Evolutionary conservation across 345 rosid species (phyloP).

Genomic region (Cardamine chenopodiifolia): DNA sequence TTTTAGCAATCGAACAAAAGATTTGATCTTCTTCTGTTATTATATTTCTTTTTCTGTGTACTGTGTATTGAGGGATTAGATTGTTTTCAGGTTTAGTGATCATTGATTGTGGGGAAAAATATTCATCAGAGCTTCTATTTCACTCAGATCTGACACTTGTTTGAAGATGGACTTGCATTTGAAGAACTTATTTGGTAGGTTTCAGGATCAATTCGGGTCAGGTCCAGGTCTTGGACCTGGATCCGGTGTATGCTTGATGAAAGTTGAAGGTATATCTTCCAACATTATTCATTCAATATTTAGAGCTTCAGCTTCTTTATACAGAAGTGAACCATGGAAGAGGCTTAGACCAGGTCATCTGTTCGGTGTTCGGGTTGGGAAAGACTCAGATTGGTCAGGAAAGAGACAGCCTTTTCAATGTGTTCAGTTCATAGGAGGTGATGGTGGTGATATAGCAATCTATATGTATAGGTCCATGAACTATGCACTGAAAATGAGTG

Average conservation of each 20-base stretch:
- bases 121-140: background rate
- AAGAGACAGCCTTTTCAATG: slow-evolving; percentile 67
- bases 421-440: slow-evolving; percentile 69
- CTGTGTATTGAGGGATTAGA: background rate
- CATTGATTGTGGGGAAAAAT: background rate
- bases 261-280: slow-evolving; percentile 58
- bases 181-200: slow-evolving; percentile 64
- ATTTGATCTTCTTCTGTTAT: background rate
- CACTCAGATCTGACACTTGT: slow-evolving; percentile 28
- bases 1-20: background rate
- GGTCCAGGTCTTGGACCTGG: slow-evolving; percentile 84
- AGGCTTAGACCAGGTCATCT: slow-evolving; percentile 61
- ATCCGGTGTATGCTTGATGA: slow-evolving; percentile 64
- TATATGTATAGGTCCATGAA: slow-evolving; percentile 55
- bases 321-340: slow-evolving; percentile 77
- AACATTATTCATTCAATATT: slow-evolving; percentile 53
- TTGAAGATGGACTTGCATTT: slow-evolving; percentile 67
- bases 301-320: slow-evolving; percentile 66
- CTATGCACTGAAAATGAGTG: slow-evolving; percentile 59
- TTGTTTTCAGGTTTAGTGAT: background rate
- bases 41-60: background rate
- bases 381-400: slow-evolving; percentile 67
- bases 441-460: slow-evolving; percentile 70
- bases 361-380: slow-evolving; percentile 64
- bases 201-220: slow-evolving; percentile 71